Base-by-base conservation (phyloP, 208 protist genomes). In the Wallacemonas sp. region DNA sequence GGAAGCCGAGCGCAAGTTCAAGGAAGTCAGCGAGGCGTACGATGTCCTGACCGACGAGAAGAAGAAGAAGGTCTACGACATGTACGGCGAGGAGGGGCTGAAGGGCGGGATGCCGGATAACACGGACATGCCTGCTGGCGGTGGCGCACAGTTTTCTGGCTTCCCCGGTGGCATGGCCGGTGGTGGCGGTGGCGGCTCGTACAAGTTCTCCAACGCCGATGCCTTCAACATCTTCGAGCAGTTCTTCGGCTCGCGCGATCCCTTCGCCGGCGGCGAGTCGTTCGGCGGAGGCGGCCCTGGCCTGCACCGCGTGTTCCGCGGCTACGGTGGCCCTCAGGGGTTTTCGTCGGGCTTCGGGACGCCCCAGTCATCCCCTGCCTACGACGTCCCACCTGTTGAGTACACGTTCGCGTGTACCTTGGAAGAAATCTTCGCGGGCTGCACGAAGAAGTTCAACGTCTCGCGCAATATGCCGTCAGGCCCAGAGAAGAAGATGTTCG, bases 381-480 rank as follows among this genome's bases (percentile, higher is more conserved):
- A 82, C 46, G 86, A 96, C 29, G 89, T 87, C 48, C 89, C 89
- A 11, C 76, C 84, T 55, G 79, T 99, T 25, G 90, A 95, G 63
- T 95, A 97, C 73, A 88, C 87, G 33, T 79, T 99, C 48, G 67
- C 79, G 2, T 96, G 98, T 36, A 95, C 91, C 1, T 87, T 99
- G 11, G 98, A 99, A 68, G 98, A 99, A 77, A 82, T 99, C 46
- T 99, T 98, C 87, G 97, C 91, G 12, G 98, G 98, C 49, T 97
- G 92, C 63, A 94, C 85, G 10, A 93, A 89, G 68, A 99, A 99
- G 74, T 79, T 99, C 29, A 81, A 83, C 20, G 83, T 99, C 23
- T 94, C 79, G 29, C 84, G 91, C 31, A 74, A 94, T 61, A 84
- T 93, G 86, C 79, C 86, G 5, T 67, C 61, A n/a, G 89, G 79